Evolutionary conservation across 306 rosid genomes (phyloP), one percentile per base, ranked within the genome.

Genomic region (Pyrus betulifolia): DNA sequence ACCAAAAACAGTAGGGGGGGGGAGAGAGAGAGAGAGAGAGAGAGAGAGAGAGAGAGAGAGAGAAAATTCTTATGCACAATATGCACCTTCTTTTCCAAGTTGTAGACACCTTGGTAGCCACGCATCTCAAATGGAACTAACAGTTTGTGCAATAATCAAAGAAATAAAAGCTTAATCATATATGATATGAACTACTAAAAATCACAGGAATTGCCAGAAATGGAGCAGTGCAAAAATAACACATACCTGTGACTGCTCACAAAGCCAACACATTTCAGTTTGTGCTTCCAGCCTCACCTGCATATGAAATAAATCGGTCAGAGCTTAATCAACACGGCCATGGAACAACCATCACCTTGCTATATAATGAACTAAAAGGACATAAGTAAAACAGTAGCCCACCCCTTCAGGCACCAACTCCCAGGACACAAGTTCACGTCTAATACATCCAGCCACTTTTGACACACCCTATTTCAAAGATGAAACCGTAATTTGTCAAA

Each of bases 51-150:
- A 76, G 61, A 23, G 42, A n/a, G 7, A 61, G 22, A 40, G 25
- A 75, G 22, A 12, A 46, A 31, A 68, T 31, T 59, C 25, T 59
- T 51, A 52, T 71, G 12, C 46, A 73, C 28, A 28, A 61, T 17
- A 44, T 1, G 25, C 69, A 95, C 97, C 97, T 89, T 95, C 78
- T 81, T 91, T 83, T 95, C 99, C 89, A 95, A 79, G 87, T 95
- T 95, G 78, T 92, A 92, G 72, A 95, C 93, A 44, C 99, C 82
- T 76, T 92, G 99, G 85, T 83, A 87, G 18, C 99, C 99, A 33
- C 97, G 96, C 99, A 95, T 95, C 91, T 95, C 99, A 67, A 95
- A 92, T 0, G 99, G 99, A 81, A 95, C 82, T 86, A 90, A 75
- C 88, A 92, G 76, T 84, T 81, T 95, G 97, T 95, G 89, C 46